Base-by-base conservation (phyloP, 2,329 filamentous ascomycete species). In the Chalaropsis thielavioides region DNA sequence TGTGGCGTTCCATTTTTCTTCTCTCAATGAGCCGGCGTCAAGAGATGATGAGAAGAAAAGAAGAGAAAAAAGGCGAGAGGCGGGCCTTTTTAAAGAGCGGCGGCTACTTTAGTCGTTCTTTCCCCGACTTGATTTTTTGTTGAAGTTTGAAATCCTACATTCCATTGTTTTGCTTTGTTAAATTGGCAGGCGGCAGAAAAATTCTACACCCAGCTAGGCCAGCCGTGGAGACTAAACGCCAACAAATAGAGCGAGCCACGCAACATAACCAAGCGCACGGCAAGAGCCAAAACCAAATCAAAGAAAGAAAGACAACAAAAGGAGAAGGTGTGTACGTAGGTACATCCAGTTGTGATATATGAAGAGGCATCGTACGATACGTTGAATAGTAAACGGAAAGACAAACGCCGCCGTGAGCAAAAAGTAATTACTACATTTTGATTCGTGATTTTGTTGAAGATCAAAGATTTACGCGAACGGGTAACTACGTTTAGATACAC, bases 1-100 rank as follows among this genome's bases (percentile, higher is more conserved):
- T 74, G 74, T 83, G 81, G 68, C 76, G 76, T 64, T 82, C 79
- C 79, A 82, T 80, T n/a, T 40, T 24, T 38, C 5, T 38, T 38
- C 35, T 38, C 35, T 38, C 35, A 10, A 38, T 38, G 7, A 8
- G 35, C 1, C 35, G 31, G 31, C 31, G 35, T 38, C 35, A 38
- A 10, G n/a, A 5, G 22, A 38, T 19, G 24, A 35, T 11, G n/a
- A 22, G 31, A 43, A 38, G 61, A 46, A 27, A n/a, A 49, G 19
- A 24, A 27, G 22, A 51, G 22, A 51, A 51, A 24, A 27, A 38
- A 38, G 7, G 35, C 3, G 46, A 24, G 46, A 27, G 10, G 22
- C n/a, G 46, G 61, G 46, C 40, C 3, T n/a, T 59, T 51, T 51
- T 51, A 51, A 24, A 51, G 10, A 27, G 19, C 19, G 24, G 10